Percentiles rank a stretch among this genome's conserved stretches.
Evolutionary conservation across 2,329 filamentous ascomycete species (phyloP).

Genomic region (Allantophomopsis cytisporea): DNA sequence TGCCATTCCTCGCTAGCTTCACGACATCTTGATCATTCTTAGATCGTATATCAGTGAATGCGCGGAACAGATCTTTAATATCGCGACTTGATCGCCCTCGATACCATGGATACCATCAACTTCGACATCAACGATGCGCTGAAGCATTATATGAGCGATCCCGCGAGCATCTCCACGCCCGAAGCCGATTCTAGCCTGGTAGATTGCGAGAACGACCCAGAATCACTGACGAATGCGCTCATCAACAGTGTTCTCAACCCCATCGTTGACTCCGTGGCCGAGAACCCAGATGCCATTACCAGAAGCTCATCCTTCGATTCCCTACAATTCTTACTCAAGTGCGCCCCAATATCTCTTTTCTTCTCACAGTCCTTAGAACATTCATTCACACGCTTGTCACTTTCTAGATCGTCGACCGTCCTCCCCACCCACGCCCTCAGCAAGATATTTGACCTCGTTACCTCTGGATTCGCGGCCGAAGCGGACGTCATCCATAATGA

Average conservation of each 20-base stretch:
- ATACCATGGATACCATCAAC: conserved; percentile 57
- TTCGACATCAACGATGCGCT: conserved; percentile 97
- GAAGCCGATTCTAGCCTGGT: conserved; percentile 74
- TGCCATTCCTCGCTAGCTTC: conserved; percentile 8
- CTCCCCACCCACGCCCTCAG: conserved; percentile 73
- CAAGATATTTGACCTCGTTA: conserved; percentile 85
- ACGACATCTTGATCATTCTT: neutral
- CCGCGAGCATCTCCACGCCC: conserved; percentile 65
- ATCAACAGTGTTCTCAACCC: conserved; percentile 81
- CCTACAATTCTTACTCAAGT: conserved; percentile 94
- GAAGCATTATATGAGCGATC: conserved; percentile 94
- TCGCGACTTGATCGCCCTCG: conserved; percentile 8
- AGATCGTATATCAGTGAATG: too few relatives aligned
- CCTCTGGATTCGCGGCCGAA: conserved; percentile 73
- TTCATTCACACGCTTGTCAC: conserved; percentile 24
- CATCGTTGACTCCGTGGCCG: conserved; percentile 83
- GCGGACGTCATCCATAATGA: conserved; percentile 77
- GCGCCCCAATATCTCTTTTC: conserved; percentile 43
- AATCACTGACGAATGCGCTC: conserved; percentile 62
- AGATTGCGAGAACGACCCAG: conserved; percentile 87
- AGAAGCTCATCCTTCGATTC: conserved; percentile 77
- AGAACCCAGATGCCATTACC: conserved; percentile 79
- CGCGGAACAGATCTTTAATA: conserved; percentile 2
- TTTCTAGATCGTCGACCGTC: conserved; percentile 65
- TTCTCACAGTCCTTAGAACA: conserved; percentile 11